Evolutionary conservation across 495 filamentous ascomycete genomes (phyloP), one percentile per base, ranked within the genome.

Genomic region (Rhizodiscina lignyota): DNA sequence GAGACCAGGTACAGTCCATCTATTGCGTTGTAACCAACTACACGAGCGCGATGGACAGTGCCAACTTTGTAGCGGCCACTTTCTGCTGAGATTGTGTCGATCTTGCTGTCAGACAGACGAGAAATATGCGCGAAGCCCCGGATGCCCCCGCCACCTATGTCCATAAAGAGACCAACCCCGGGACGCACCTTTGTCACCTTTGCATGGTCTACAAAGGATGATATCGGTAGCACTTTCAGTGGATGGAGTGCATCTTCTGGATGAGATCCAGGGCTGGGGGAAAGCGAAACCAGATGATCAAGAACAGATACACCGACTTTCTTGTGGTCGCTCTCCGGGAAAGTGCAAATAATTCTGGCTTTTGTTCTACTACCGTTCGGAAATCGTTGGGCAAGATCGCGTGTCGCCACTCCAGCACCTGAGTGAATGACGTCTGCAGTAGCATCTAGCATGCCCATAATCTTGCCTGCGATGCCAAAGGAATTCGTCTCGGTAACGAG

Each of bases 61-160:
- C 70, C 86, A 15, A 79, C 35, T 54, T 79, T 79, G 58, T 77
- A 94, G 1, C 72, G 60, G 1, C 89, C 89, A 15, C 67, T 67
- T n/a, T 68, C 63, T 37, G 80, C 68, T 2, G 78, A 77, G 5
- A 94, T 63, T 4, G 62, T 68, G 49, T 93, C 89, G 35, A 92
- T 66, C 54, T 83, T 91, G 22, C 72, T 74, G 54, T 97, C 85
- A 22, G 83, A 74, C 37, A 97, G 65, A 38, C 76, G 70, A 0
- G 89, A 96, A 31, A 96, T 91, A 54, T 97, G 89, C 8, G 89
- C 82, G 54, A 89, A 96, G 23, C 84, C 87, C 27, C 73, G 59
- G 29, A 87, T 64, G 21, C 70, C 74, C 27, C 72, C 62, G 6
- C 81, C 63, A 10, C 83, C 82, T 26, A 92, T 59, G 51, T 91